Base-by-base conservation (phyloP, 2,329 filamentous ascomycete genomes). In the Fusarium odoratissimum region DNA sequence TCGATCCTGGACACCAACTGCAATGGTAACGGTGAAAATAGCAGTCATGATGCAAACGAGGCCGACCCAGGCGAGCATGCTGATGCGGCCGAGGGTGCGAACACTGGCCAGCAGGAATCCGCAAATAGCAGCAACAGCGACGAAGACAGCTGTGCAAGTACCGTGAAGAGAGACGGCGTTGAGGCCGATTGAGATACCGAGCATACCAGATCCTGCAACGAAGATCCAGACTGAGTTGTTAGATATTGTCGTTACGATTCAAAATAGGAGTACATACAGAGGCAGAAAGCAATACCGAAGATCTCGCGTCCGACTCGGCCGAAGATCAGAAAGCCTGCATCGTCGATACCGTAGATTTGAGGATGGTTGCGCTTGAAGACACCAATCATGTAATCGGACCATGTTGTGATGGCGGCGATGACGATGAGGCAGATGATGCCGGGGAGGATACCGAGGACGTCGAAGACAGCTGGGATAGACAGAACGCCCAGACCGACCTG, bases 261-360 rank as follows among this genome's bases (percentile, higher is more conserved):
- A 8, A 10, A 31, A 17, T 6, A 8, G 4, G 35, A 3, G 4
- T 19, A 63, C 70, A 45, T 65, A 84, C 82, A 80, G 57, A 86
- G 63, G 69, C 79, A 77, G 67, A 82, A 80, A 8, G 77, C 74
- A 45, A 74, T 67, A 8, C 79, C 82, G 25, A 88, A 80, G 30
- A 85, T 60, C 60, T 84, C 84, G 6, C 84, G 82, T 1, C 86
- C 86, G 6, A 82, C 59, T 2, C 78, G 81, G 21, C 87, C 87
- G 68, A 87, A 86, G 17, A 89, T 80, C 35, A 87, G 77, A 7
- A 68, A 69, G 21, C 86, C 87, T 1, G 84, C 87, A 68, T 89
- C 87, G 57, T 88, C 87, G 63, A 89, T 87, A 44, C 85, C 83
- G 72, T 89, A 88, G 2, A 88, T 84, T 46, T 85, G 81, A 5